phyloP scores from a whole-genome alignment of 345 rosid species.

The Citrus glauca region DNA sequence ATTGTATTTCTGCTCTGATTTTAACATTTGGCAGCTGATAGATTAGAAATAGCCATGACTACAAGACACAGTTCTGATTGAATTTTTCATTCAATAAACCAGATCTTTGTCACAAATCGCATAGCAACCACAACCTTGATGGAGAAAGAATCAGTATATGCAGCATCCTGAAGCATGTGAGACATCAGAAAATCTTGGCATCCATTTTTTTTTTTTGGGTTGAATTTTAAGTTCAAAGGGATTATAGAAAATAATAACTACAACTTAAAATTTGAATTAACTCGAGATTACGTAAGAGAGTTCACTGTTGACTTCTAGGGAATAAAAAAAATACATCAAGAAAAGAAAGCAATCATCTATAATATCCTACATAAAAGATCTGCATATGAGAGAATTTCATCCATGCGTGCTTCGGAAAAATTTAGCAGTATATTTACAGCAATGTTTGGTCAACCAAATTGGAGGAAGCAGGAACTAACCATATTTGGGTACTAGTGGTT shows the following conservation, averaged over 20 bases:
- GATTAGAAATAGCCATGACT: not conserved
- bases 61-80: not conserved
- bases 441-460: not conserved
- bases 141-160: not conserved
- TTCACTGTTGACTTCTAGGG: not conserved
- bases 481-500: not conserved
- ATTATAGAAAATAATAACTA: not conserved
- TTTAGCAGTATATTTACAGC: no score
- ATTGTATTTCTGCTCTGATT: not conserved
- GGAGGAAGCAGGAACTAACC: not conserved
- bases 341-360: not conserved
- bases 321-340: not conserved
- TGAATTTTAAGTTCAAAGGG: not conserved
- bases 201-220: no score
- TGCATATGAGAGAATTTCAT: not conserved
- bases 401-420: not conserved
- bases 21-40: not conserved
- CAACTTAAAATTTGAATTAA: not conserved
- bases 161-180: not conserved
- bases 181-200: not conserved
- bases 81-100: not conserved
- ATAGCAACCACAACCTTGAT: not conserved
- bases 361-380: not conserved
- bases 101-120: not conserved
- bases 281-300: not conserved